A percentile compares a stretch with the other conserved stretches of the same genome.
Conservation (phyloP, 2,329 filamentous ascomycete species). For the Aspergillus sp. region DNA sequence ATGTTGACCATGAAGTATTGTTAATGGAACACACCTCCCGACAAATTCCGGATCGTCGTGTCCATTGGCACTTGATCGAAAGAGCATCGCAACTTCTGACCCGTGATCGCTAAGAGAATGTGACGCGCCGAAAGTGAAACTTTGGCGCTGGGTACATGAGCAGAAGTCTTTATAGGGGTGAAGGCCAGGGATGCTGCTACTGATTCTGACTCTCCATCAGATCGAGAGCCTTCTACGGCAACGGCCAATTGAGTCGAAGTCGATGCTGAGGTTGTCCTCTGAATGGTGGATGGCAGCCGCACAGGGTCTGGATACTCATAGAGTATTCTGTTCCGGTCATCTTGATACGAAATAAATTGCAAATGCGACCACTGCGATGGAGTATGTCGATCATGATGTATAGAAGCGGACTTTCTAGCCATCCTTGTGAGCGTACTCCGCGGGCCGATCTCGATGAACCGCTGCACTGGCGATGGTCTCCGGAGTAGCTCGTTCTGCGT, state of each 20-base stretch:
- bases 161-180: background rate
- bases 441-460: constrained; percentile 45
- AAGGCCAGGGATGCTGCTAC: too few species aligned
- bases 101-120: constrained; percentile 18
- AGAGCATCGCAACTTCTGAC: constrained; percentile 20
- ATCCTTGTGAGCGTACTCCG: constrained; percentile 40
- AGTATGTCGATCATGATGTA: constrained; percentile 23
- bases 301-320: constrained; percentile 11
- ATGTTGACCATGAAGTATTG: background rate
- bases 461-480: constrained; percentile 26
- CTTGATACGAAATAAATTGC: constrained; percentile 28
- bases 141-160: constrained; percentile 4
- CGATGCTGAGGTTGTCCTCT: background rate
- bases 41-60: constrained; percentile 39
- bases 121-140: constrained; percentile 15
- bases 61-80: constrained; percentile 20
- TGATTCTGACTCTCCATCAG: too few species aligned
- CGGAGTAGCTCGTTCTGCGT: constrained; percentile 41
- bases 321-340: constrained; percentile 15
- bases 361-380: constrained; percentile 21
- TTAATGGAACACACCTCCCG: constrained; percentile 12
- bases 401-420: constrained; percentile 38
- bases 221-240: background rate
- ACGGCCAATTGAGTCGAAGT: background rate
- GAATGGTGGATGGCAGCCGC: background rate